Percentiles rank a stretch among this genome's conserved stretches.
Conservation (phyloP, 176 grass and related monocot species). For the Bolboschoenus planiculmis region DNA sequence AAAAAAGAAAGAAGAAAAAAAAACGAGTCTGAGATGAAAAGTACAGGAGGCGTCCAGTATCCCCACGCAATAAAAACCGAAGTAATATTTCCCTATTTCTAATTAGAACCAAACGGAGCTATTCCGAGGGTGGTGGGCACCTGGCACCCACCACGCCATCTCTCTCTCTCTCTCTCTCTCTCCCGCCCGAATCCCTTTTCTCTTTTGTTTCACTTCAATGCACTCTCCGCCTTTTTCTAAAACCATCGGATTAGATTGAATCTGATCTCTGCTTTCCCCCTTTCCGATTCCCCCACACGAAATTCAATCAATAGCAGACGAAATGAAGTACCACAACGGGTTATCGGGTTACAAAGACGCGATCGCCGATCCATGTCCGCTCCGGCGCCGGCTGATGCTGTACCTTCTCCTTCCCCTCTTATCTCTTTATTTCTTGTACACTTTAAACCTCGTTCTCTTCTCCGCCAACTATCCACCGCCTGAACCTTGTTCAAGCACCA, state of each 20-base stretch:
- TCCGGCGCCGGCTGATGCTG: constrained; percentile 43
- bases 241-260: background rate
- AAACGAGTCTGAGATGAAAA: background rate
- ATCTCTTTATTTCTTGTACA: constrained; percentile 73
- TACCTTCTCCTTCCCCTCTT: constrained; percentile 53
- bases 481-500: background rate
- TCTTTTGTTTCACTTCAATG: background rate
- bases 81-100: background rate
- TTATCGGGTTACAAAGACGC: constrained; percentile 37
- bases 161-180: background rate
- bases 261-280: background rate
- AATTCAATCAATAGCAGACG: background rate
- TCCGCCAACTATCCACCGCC: constrained; percentile 28
- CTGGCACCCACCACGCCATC: background rate
- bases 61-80: constrained; percentile 1
- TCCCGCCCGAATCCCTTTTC: background rate
- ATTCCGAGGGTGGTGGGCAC: background rate
- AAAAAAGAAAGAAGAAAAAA: too few species aligned
- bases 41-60: background rate
- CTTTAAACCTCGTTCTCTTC: constrained; percentile 66
- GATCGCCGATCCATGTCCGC: constrained; percentile 27
- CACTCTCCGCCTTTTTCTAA: background rate
- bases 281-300: background rate
- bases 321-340: constrained; percentile 41
- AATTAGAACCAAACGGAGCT: background rate